phyloP scores from a whole-genome alignment of 176 grass and related monocot genomes.

The Hordeum marinum region DNA sequence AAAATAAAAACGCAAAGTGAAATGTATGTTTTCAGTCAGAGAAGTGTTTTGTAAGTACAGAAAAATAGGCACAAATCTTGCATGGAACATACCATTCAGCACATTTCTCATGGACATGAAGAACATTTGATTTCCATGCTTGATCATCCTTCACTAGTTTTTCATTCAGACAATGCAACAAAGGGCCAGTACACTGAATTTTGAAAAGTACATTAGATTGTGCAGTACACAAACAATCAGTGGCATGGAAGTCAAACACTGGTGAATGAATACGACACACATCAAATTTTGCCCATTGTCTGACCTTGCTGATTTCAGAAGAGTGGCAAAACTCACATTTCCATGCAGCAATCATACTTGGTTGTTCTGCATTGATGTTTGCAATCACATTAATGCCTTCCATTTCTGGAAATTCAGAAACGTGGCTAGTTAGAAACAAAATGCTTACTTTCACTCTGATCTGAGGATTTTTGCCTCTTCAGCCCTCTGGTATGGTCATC shows the following conservation, averaged over 20 bases:
- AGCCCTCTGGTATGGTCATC: conserved; percentile 38
- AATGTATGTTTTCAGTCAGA: not conserved
- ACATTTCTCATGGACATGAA: conserved; percentile 91
- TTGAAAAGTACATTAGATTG: conserved; percentile 14
- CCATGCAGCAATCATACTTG: conserved; percentile 7
- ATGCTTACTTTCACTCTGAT: conserved; percentile 36
- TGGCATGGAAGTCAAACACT: not conserved
- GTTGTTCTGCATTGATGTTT: conserved; percentile 34
- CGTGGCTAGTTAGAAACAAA: not conserved
- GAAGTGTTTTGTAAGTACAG: not conserved
- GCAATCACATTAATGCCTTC: not conserved
- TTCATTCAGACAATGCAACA: conserved; percentile 64
- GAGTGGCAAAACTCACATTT: conserved; percentile 83
- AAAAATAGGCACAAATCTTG: not conserved
- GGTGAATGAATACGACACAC: not conserved
- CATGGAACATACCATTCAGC: conserved; percentile 74
- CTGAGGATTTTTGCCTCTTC: conserved; percentile 61
- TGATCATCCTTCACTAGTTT: conserved; percentile 43
- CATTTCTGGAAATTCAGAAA: not conserved
- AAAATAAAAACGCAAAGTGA: not conserved
- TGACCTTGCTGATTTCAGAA: conserved; percentile 50
- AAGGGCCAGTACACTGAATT: conserved; percentile 63
- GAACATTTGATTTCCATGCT: conserved; percentile 63
- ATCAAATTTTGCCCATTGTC: not conserved
- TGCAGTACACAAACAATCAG: not conserved